A percentile compares a stretch with the other conserved stretches of the same genome.
Conservation (phyloP, 75 land plant genomes). For the Selaginella moellendorffii region DNA sequence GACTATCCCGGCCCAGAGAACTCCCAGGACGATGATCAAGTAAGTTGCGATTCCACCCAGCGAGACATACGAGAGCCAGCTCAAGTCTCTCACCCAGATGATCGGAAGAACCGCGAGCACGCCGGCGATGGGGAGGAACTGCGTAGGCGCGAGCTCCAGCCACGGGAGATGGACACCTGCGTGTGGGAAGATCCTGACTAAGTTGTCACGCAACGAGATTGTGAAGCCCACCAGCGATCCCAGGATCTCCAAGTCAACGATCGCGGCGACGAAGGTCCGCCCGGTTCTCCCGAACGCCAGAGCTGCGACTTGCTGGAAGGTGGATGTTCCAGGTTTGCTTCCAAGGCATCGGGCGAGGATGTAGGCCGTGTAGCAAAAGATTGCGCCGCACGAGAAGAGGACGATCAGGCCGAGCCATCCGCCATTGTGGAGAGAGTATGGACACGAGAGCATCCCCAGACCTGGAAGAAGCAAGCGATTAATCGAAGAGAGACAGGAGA, state of each 20-base stretch:
- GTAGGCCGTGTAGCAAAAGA: conserved; percentile 31
- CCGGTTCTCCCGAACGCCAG: conserved; percentile 42
- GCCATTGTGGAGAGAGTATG: conserved; percentile 55
- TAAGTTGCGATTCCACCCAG: conserved; percentile 11
- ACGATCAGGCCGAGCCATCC: conserved; percentile 39
- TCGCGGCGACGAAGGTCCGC: conserved; percentile 25
- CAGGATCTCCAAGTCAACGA: conserved; percentile 57
- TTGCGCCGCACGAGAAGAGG: conserved; percentile 24
- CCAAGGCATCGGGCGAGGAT: conserved; percentile 41
- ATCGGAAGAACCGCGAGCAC: conserved; percentile 45
- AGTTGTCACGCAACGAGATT: conserved; percentile 58
- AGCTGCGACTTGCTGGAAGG: conserved; percentile 41
- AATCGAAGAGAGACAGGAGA: no score
- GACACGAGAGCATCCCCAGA: conserved; percentile 66
- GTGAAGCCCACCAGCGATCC: conserved; percentile 58
- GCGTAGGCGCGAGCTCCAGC: conserved; percentile 11
- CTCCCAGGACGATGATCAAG: background rate
- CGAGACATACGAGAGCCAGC: background rate
- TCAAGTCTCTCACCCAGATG: conserved; percentile 41
- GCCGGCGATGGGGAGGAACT: conserved; percentile 33
- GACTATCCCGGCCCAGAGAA: conserved; percentile 26
- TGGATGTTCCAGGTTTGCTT: conserved; percentile 22
- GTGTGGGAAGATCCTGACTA: conserved; percentile 27
- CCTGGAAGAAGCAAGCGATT: no score
- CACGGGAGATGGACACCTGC: background rate